Evolutionary conservation across 2,329 filamentous ascomycete species (phyloP).

Genomic region (Neophaeococcomyces aloes): DNA sequence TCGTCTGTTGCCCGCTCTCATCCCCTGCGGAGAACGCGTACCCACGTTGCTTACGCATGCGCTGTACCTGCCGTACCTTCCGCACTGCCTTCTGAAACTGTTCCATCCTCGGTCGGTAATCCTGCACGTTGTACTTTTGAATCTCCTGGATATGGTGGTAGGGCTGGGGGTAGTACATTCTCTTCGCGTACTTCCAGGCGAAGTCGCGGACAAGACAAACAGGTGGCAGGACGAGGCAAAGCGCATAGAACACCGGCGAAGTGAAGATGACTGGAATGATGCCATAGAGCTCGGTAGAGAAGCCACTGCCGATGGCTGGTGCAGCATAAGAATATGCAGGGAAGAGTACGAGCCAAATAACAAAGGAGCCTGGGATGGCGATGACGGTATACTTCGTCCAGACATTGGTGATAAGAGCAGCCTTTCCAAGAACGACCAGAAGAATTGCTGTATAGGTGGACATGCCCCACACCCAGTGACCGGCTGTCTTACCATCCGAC

Average conservation of each 20-base stretch:
- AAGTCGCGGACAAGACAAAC: constrained; percentile 82
- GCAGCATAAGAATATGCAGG: constrained; percentile 79
- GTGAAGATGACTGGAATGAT: constrained; percentile 70
- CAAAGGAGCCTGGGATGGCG: constrained; percentile 85
- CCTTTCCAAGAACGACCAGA: constrained; percentile 86
- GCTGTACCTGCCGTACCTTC: constrained; percentile 94
- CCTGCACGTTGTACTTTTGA: constrained; percentile 99
- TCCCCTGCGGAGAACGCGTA: constrained; percentile 98
- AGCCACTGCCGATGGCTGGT: constrained; percentile 61
- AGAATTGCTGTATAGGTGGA: constrained; percentile 91
- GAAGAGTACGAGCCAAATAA: constrained; percentile 83
- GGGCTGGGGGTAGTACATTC: constrained; percentile 91
- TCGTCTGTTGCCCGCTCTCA: constrained; percentile 68
- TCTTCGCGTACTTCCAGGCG: constrained; percentile 92
- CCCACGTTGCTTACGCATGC: constrained; percentile 97
- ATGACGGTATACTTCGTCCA: constrained; percentile 98
- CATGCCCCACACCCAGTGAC: constrained; percentile 97
- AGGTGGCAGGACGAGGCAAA: constrained; percentile 67
- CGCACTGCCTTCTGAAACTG: constrained; percentile 99
- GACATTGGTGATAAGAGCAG: constrained; percentile 86
- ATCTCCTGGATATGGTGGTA: constrained; percentile 99
- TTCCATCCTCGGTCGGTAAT: constrained; percentile 97
- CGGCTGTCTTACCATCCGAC: constrained; percentile 67
- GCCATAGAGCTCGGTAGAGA: constrained; percentile 77
- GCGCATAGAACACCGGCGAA: constrained; percentile 81